phyloP scores from a whole-genome alignment of 1,284 basidiomycete species.

The Ceratobasidium sp. region DNA sequence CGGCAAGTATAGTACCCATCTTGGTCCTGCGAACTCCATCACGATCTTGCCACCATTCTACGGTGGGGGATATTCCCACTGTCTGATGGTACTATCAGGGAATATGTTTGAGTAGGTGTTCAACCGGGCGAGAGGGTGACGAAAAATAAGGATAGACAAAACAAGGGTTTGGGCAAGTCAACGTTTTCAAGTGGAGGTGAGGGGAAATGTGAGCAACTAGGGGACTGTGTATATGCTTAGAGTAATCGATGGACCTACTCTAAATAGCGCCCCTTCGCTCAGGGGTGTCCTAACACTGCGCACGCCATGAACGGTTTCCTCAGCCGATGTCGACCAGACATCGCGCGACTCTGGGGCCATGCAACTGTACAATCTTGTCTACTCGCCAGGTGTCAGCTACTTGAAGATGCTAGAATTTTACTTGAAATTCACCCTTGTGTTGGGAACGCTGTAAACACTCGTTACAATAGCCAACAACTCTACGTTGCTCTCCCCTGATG shows the following conservation, averaged over 20 bases:
- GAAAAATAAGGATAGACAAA: neutral
- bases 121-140: neutral
- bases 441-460: neutral
- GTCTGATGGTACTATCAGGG: constrained; percentile 24
- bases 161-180: neutral
- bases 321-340: constrained; percentile 35
- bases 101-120: neutral
- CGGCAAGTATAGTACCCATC: constrained; percentile 32
- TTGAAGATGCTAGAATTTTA: neutral
- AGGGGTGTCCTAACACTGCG: constrained; percentile 18
- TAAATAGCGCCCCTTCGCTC: constrained; percentile 35
- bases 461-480: constrained; percentile 37
- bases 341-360: constrained; percentile 40
- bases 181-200: neutral
- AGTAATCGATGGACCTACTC: neutral
- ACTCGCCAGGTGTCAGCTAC: neutral
- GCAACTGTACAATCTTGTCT: constrained; percentile 36
- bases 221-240: neutral
- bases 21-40: constrained; percentile 26
- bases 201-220: neutral
- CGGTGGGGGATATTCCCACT: constrained; percentile 16
- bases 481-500: constrained; percentile 36
- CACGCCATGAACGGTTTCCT: constrained; percentile 30
- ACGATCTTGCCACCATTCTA: constrained; percentile 38
- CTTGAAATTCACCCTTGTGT: neutral